These are phyloP conservation scores for Byssothecium circinans DNA, from an alignment of 2,329 filamentous ascomycete genomes.

Conservation along the genomic window DNA sequence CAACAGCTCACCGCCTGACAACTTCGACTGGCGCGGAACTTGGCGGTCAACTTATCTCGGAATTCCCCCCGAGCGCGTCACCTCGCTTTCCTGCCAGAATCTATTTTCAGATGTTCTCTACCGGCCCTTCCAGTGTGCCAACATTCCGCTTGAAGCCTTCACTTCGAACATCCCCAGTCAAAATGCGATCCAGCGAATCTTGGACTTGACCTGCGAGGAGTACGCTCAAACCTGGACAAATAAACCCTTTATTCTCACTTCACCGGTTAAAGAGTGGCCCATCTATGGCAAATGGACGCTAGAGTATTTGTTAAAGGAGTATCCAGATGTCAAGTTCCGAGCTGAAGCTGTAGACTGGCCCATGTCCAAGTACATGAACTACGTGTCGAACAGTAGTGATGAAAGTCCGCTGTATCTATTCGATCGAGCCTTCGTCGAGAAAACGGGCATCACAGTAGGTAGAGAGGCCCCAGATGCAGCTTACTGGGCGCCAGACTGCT, in stretches of 20 bases:
- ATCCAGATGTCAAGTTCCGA: constrained; percentile 71
- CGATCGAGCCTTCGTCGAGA: constrained; percentile 81
- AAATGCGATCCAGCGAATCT: constrained; percentile 73
- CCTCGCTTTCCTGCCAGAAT: constrained; percentile 69
- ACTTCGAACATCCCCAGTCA: constrained; percentile 68
- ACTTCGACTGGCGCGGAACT: constrained; percentile 73
- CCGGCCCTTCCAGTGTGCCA: constrained; percentile 85
- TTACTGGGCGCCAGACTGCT: constrained; percentile 82
- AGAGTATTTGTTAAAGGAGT: constrained; percentile 64
- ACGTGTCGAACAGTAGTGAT: constrained; percentile 77
- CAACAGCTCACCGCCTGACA: constrained; percentile 46
- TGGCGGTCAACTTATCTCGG: constrained; percentile 81
- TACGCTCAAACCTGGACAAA: constrained; percentile 77
- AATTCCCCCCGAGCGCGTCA: constrained; percentile 56
- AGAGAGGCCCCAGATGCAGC: constrained; percentile 52
- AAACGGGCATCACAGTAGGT: constrained; percentile 73
- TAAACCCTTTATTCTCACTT: constrained; percentile 82
- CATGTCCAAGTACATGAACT: constrained; percentile 75
- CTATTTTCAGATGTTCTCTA: constrained; percentile 91
- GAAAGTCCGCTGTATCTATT: constrained; percentile 94
- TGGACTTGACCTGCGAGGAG: constrained; percentile 69
- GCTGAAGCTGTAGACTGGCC: constrained; percentile 95
- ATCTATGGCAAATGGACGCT: constrained; percentile 74
- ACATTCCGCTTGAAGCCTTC: constrained; percentile 69
- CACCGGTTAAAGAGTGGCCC: constrained; percentile 80